A percentile compares a stretch with the other conserved stretches of the same genome.
phyloP scores from a whole-genome alignment of 495 filamentous ascomycete genomes.

The Podospora pseudopauciseta region DNA sequence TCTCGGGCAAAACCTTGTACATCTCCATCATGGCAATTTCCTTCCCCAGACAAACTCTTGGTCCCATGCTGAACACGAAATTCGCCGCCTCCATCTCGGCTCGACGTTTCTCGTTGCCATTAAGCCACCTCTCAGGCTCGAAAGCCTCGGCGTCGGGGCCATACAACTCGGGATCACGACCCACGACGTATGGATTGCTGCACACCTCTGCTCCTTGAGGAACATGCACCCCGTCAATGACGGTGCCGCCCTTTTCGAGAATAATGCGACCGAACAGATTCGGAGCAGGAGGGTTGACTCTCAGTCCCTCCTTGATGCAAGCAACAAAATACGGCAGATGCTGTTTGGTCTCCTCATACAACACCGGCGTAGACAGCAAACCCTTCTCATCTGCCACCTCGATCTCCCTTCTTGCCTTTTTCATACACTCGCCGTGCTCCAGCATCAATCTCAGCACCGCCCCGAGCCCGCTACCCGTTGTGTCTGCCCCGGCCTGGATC shows the following conservation, averaged over 20 bases:
- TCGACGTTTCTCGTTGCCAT: conserved; percentile 14
- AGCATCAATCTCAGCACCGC: conserved; percentile 16
- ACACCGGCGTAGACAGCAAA: conserved; percentile 4
- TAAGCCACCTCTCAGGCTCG: conserved; percentile 45
- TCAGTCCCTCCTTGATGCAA: conserved; percentile 54
- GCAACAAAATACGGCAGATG: conserved; percentile 53
- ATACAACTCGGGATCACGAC: conserved; percentile 42
- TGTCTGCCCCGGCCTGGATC: conserved; percentile 37
- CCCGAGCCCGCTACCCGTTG: conserved; percentile 35
- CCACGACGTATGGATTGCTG: conserved; percentile 27
- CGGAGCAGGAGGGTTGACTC: conserved; percentile 50
- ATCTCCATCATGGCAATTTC: conserved; percentile 60
- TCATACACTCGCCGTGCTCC: background rate
- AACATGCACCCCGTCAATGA: conserved; percentile 47
- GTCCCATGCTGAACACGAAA: conserved; percentile 55
- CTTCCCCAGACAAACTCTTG: conserved; percentile 59
- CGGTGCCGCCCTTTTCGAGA: conserved; percentile 43
- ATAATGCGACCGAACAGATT: conserved; percentile 52
- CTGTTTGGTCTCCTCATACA: conserved; percentile 19
- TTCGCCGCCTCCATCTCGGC: conserved; percentile 19
- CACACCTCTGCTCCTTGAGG: conserved; percentile 42
- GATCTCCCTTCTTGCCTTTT: background rate
- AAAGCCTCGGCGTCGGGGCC: conserved; percentile 46
- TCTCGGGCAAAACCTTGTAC: conserved; percentile 58
- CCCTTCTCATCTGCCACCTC: conserved; percentile 10